Conservation (phyloP, 1,284 basidiomycete species). For the Rhodotorula sp. region DNA sequence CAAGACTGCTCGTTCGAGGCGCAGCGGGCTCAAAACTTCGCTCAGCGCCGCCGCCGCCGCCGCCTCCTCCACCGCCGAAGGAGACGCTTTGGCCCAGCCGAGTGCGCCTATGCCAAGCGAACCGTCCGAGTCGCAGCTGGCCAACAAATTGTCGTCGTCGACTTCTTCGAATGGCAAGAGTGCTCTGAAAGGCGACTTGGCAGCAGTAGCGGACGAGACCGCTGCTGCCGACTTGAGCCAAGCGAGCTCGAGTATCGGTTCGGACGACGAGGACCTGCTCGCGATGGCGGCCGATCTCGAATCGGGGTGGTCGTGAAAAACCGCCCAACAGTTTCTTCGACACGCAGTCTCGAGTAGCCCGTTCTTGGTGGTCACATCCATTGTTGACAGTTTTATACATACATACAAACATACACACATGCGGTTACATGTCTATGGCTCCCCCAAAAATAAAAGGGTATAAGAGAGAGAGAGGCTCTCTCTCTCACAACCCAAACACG, state of each 20-base stretch:
- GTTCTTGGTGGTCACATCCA: too few species aligned
- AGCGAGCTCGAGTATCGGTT: conserved; percentile 23
- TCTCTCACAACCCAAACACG: conserved; percentile 20
- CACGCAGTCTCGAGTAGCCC: too few species aligned
- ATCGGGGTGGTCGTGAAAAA: conserved; percentile 18
- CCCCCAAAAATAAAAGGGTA: too few species aligned
- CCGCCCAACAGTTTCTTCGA: too few species aligned
- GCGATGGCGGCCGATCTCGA: conserved; percentile 38
- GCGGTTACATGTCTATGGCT: too few species aligned
- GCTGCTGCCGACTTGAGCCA: conserved; percentile 15
- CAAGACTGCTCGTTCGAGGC: conserved; percentile 29
- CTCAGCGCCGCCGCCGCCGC: conserved; percentile 15
- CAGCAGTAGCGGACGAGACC: not conserved
- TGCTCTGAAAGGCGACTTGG: not conserved
- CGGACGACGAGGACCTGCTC: conserved; percentile 37
- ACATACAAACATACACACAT: too few species aligned
- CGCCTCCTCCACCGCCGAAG: not conserved
- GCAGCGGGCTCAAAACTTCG: conserved; percentile 33
- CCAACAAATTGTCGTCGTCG: too few species aligned
- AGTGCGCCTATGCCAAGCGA: not conserved
- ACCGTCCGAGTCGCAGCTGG: not conserved
- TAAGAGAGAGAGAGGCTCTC: too few species aligned
- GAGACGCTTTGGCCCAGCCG: not conserved
- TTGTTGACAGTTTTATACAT: too few species aligned
- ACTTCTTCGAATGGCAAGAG: not conserved